Base-by-base conservation (phyloP, 495 filamentous ascomycete species). In the Penicillium longicatenatum region DNA sequence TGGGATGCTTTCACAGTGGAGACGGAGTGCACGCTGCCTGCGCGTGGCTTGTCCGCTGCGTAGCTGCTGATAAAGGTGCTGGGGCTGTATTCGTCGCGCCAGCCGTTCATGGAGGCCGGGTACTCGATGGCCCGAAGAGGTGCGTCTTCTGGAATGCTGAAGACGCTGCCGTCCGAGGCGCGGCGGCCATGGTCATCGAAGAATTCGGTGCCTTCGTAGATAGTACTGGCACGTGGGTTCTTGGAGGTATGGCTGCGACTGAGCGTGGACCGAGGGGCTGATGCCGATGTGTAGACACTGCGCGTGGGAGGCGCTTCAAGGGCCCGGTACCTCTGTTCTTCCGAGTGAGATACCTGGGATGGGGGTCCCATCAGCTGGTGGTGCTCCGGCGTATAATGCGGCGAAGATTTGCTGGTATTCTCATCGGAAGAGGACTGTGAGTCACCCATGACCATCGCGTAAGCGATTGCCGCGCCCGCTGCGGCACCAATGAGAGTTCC, bases 401-500 rank as follows among this genome's bases (percentile, higher is more conserved):
- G 61, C 2, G 69, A 58, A 26, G 58, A 31, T 35, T 64, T 62
- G n/a, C 55, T 56, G 45, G 45, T 48, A 20, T 64, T 60, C 11
- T 48, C 37, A 14, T 65, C 62, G 17, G 65, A 58, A 21, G 59
- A 48, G 7, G 61, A 67, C 19, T 68, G 65, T 4, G 58, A 79
- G 62, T 66, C 88, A 26, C 78, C 71, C 59, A 79, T 85, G 54
- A 80, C 75, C 75, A 90, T 86, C 35, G 87, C 85, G 68, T 93
- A 93, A 1, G 89, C 87, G 37, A 92, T 67, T 0, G 86, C 88
- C 14, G 87, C 89, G 49, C 88, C 91, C 3, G 88, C 84, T 9
- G 88, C 89, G 17, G 87, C 91, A 21, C 89, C 91, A 6, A 91
- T 83, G 46, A 92, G 80, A 4, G 88, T 88, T 10, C 90, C 90